These are phyloP conservation scores for Leishmania turanica DNA, from an alignment of 208 protist species.

Conservation along the genomic window DNA sequence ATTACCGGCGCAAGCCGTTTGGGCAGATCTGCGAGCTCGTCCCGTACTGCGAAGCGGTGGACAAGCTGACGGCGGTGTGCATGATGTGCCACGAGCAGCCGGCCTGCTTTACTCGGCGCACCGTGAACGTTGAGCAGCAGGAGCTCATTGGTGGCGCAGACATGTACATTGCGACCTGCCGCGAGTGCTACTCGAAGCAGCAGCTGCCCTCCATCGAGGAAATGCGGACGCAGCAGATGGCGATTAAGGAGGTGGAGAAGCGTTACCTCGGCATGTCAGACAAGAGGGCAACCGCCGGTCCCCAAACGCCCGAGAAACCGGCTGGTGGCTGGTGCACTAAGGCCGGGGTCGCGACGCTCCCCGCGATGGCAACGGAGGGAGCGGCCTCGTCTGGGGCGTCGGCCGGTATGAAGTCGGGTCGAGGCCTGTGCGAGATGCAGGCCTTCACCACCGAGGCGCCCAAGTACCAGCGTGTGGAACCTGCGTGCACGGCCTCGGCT, in stretches of 20 bases:
- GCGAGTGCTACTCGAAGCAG: conserved; percentile 69
- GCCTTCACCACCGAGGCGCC: neutral
- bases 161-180: conserved; percentile 94
- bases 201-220: conserved; percentile 29
- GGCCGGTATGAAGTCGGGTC: neutral
- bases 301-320: conserved; percentile 23
- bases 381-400: neutral
- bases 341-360: conserved; percentile 4
- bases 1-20: conserved; percentile 93
- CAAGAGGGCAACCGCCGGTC: conserved; percentile 6
- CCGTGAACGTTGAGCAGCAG: conserved; percentile 54
- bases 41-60: conserved; percentile 84
- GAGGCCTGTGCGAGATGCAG: neutral
- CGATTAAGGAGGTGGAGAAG: conserved; percentile 41
- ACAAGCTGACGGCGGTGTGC: conserved; percentile 94
- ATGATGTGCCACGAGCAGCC: conserved; percentile 78
- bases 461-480: neutral
- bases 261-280: conserved; percentile 11
- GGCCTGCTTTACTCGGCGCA: conserved; percentile 90
- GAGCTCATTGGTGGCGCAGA: conserved; percentile 95
- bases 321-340: conserved; percentile 1
- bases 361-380: neutral
- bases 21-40: conserved; percentile 85
- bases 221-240: conserved; percentile 29
- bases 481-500: neutral